Evolutionary conservation across 202 grass and related monocot species (phyloP).

Genomic region (Musa balbisiana): DNA sequence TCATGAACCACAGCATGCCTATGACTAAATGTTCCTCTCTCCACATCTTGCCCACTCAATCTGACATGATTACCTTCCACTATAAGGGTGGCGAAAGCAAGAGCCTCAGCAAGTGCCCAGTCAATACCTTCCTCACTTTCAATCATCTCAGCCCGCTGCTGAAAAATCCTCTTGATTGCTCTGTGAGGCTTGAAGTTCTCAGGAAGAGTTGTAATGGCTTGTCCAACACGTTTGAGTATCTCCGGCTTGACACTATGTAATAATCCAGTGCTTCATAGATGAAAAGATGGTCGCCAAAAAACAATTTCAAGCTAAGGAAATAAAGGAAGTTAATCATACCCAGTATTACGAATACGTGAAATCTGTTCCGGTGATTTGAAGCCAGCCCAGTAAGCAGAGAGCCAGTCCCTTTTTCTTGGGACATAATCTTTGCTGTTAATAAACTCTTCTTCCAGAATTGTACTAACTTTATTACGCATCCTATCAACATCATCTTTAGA

Average conservation of each 20-base stretch:
- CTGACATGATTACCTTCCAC: slow-evolving; percentile 96
- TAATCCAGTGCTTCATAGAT: background rate
- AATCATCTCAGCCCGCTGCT: slow-evolving; percentile 73
- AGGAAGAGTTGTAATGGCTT: slow-evolving; percentile 78
- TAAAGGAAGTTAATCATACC: slow-evolving; percentile 40
- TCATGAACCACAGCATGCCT: slow-evolving; percentile 86
- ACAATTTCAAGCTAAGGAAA: background rate
- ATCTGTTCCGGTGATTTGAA: slow-evolving; percentile 97
- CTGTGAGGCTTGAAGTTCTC: slow-evolving; percentile 87
- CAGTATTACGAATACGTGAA: slow-evolving; percentile 80
- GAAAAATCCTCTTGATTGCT: slow-evolving; percentile 79
- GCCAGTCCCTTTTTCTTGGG: slow-evolving; percentile 84
- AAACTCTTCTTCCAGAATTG: slow-evolving; percentile 85
- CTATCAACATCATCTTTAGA: slow-evolving; percentile 70
- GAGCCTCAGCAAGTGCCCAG: slow-evolving; percentile 88
- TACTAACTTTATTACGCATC: slow-evolving; percentile 60
- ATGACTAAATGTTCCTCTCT: slow-evolving; percentile 96
- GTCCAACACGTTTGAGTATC: slow-evolving; percentile 87
- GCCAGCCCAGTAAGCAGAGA: slow-evolving; percentile 88
- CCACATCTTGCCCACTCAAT: slow-evolving; percentile 96
- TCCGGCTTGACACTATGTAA: slow-evolving; percentile 79
- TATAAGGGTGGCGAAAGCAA: slow-evolving; percentile 93
- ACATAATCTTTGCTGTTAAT: slow-evolving; percentile 74
- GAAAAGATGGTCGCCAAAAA: background rate
- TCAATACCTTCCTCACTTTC: slow-evolving; percentile 87